Evolutionary conservation across 2,329 filamentous ascomycete genomes (phyloP).

Genomic region (Aspergillus ibericus): DNA sequence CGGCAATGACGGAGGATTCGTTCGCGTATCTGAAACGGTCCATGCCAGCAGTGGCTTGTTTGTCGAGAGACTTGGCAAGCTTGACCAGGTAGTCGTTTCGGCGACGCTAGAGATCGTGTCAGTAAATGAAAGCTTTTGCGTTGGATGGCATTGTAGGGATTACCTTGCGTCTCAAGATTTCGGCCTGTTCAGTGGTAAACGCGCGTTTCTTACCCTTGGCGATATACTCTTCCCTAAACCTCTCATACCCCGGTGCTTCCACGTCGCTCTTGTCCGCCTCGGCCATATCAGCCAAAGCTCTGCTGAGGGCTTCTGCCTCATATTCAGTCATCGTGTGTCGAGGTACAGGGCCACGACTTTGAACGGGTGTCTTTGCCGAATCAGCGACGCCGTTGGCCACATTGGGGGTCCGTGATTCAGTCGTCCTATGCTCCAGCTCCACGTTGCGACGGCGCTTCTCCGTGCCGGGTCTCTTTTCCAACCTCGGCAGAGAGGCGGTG

Average conservation of each 20-base stretch:
- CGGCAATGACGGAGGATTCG: conserved; percentile 76
- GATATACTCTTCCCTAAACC: conserved; percentile 55
- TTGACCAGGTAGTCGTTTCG: conserved; percentile 57
- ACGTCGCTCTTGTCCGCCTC: conserved; percentile 58
- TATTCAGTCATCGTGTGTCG: conserved; percentile 57
- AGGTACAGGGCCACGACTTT: conserved; percentile 50
- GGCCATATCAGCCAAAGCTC: conserved; percentile 62
- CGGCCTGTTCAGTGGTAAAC: conserved; percentile 63
- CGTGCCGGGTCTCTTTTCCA: conserved; percentile 28
- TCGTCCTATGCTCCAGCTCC: conserved; percentile 22
- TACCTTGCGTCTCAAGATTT: conserved; percentile 64
- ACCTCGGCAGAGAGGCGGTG: conserved; percentile 27
- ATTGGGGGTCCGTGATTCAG: conserved; percentile 18
- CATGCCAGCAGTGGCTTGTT: conserved; percentile 70
- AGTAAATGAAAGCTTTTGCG: conserved; percentile 7
- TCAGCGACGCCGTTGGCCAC: conserved; percentile 27
- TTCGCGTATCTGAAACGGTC: conserved; percentile 74
- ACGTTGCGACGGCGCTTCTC: conserved; percentile 29
- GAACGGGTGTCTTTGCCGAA: conserved; percentile 16
- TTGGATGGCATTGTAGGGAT: conserved; percentile 35
- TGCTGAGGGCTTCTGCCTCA: conserved; percentile 69
- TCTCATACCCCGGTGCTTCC: conserved; percentile 54
- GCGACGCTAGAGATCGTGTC: conserved; percentile 54
- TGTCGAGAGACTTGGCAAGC: conserved; percentile 60
- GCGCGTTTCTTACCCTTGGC: conserved; percentile 65